These are phyloP conservation scores for Laburnicola sp. DNA, from an alignment of 2,329 filamentous ascomycete genomes.

Conservation along the genomic window DNA sequence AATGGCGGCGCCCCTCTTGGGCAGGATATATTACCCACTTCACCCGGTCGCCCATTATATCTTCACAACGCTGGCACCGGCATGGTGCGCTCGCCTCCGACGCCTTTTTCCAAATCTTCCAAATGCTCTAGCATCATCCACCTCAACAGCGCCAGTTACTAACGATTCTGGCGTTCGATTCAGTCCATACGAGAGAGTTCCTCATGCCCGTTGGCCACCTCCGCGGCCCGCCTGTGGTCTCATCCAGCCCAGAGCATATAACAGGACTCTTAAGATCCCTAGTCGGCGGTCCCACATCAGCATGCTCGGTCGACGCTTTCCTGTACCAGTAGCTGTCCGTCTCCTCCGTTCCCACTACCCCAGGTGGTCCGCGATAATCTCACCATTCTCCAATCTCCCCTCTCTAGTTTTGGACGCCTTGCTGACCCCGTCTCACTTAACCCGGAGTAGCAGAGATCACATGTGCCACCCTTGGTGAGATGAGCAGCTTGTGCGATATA, in stretches of 20 bases:
- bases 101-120: background rate
- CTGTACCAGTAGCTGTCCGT: slow-evolving; percentile 15
- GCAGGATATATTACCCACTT: slow-evolving; percentile 2
- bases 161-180: background rate
- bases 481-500: slow-evolving; percentile 8
- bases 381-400: slow-evolving; percentile 6
- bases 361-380: slow-evolving; percentile 18
- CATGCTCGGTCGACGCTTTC: slow-evolving; percentile 12
- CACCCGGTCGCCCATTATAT: slow-evolving; percentile 2
- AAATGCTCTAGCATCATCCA: background rate
- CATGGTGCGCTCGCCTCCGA: background rate
- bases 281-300: slow-evolving; percentile 15
- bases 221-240: slow-evolving; percentile 1
- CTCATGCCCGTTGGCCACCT: slow-evolving; percentile 10
- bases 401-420: background rate
- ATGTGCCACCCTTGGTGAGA: slow-evolving; percentile 5
- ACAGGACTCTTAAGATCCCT: slow-evolving; percentile 1
- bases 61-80: background rate
- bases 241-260: slow-evolving; percentile 9
- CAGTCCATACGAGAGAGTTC: background rate
- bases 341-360: slow-evolving; percentile 20
- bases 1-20: background rate
- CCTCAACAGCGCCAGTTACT: background rate
- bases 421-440: slow-evolving; percentile 3
- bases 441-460: slow-evolving; percentile 8